phyloP scores from a whole-genome alignment of 495 filamentous ascomycete species.

The Aspergillus carlsbadensis region DNA sequence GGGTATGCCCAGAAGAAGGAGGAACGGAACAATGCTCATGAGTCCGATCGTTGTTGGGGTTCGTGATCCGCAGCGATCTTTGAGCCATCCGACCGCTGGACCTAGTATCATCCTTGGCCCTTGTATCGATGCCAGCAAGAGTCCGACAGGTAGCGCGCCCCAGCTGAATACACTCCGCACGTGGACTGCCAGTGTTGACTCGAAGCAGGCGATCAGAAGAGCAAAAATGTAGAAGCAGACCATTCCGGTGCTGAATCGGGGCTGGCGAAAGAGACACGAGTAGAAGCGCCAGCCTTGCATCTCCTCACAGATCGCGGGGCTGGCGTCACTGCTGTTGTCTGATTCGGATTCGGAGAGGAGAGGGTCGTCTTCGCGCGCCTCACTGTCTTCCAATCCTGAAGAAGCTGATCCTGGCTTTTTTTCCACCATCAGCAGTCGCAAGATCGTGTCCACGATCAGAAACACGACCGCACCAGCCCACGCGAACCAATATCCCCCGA shows the following conservation, averaged over 20 bases:
- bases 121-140: conserved; percentile 31
- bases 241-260: conserved; percentile 23
- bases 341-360: not conserved
- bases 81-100: conserved; percentile 28
- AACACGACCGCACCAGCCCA: conserved; percentile 25
- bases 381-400: not conserved
- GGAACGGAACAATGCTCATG: conserved; percentile 20
- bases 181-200: conserved; percentile 32
- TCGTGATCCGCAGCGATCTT: conserved; percentile 26
- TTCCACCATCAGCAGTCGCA: conserved; percentile 35
- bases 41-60: conserved; percentile 26
- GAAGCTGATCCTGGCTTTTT: conserved; percentile 1
- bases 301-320: not conserved
- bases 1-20: conserved; percentile 21
- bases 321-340: not conserved
- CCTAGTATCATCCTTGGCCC: conserved; percentile 28
- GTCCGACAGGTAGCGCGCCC: conserved; percentile 27
- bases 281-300: conserved; percentile 25
- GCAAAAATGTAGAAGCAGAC: conserved; percentile 24
- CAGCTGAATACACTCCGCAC: conserved; percentile 31
- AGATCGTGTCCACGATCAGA: conserved; percentile 27
- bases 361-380: not conserved
- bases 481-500: conserved; percentile 31
- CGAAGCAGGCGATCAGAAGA: conserved; percentile 26
- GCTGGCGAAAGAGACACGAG: conserved; percentile 19